Conservation (phyloP, 78 protist genomes). For the Emiliania huxleyi region DNA sequence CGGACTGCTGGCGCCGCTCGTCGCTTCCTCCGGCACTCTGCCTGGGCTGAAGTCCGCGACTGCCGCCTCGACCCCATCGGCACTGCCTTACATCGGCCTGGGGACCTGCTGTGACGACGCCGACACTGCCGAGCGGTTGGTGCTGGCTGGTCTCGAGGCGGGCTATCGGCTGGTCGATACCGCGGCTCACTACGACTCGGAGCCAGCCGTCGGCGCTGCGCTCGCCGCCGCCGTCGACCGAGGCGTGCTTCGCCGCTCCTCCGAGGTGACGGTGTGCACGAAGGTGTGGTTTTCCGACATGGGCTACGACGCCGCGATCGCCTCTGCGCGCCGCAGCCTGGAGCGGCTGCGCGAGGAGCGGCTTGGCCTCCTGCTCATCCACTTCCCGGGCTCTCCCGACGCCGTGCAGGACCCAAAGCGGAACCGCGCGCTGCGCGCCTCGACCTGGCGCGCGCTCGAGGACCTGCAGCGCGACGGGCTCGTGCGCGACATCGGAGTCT, state of each 20-base stretch:
- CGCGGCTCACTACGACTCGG: neutral
- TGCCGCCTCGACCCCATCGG: too few species aligned
- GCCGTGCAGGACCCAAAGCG: neutral
- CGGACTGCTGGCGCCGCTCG: too few species aligned
- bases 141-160: neutral
- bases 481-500: neutral
- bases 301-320: neutral
- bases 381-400: neutral
- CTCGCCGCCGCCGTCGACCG: neutral
- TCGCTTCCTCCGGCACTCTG: too few species aligned
- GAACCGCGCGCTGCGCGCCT: neutral
- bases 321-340: neutral
- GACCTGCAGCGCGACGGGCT: neutral
- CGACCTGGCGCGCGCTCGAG: conserved; percentile 14
- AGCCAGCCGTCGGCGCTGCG: neutral
- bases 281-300: neutral
- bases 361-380: neutral
- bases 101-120: conserved; percentile 14
- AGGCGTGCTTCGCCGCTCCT: neutral
- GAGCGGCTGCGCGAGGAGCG: neutral
- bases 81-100: neutral
- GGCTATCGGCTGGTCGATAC: neutral
- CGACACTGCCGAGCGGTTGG: neutral
- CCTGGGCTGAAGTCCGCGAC: too few species aligned
- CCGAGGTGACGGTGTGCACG: neutral